Percentiles rank a stretch among this genome's conserved stretches.
Evolutionary conservation across 768 basidiomycete species (phyloP).

Genomic region (Leucosporidium creatinivorum): DNA sequence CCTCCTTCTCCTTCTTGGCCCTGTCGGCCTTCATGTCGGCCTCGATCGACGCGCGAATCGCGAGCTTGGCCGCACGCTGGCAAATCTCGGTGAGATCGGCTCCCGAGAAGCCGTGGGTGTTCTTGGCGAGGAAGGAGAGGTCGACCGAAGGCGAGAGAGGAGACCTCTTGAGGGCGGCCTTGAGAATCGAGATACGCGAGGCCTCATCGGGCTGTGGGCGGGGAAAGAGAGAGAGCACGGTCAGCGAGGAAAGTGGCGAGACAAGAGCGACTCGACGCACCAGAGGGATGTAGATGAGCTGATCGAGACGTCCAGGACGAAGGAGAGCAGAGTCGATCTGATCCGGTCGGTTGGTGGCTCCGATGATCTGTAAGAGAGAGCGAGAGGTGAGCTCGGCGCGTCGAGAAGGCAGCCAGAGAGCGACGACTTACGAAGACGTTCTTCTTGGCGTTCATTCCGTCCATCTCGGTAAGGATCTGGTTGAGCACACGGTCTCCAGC

Average conservation of each 20-base stretch:
- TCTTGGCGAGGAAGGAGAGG: slow-evolving; percentile 76
- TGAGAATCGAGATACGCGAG: slow-evolving; percentile 83
- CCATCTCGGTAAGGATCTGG: slow-evolving; percentile 96
- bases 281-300: slow-evolving; percentile 97
- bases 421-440: slow-evolving; percentile 48
- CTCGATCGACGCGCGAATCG: slow-evolving; percentile 91
- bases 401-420: not conserved
- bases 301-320: slow-evolving; percentile 96
- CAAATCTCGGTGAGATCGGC: slow-evolving; percentile 99
- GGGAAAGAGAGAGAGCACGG: not conserved
- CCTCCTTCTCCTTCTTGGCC: slow-evolving; percentile 74
- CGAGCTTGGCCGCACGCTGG: slow-evolving; percentile 92
- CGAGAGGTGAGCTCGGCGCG: slow-evolving; percentile 59
- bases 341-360: slow-evolving; percentile 93
- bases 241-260: not conserved
- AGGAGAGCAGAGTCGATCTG: slow-evolving; percentile 88
- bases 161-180: slow-evolving; percentile 82
- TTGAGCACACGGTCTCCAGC: slow-evolving; percentile 97
- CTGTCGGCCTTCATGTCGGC: slow-evolving; percentile 71
- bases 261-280: not conserved
- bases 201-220: slow-evolving; percentile 64
- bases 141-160: slow-evolving; percentile 78
- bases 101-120: slow-evolving; percentile 96
- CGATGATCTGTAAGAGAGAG: slow-evolving; percentile 52
- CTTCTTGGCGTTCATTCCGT: slow-evolving; percentile 97